Evolutionary conservation across 1,284 basidiomycete genomes (phyloP).

Genomic region (Cutaneotrichosporon cyanovorans): DNA sequence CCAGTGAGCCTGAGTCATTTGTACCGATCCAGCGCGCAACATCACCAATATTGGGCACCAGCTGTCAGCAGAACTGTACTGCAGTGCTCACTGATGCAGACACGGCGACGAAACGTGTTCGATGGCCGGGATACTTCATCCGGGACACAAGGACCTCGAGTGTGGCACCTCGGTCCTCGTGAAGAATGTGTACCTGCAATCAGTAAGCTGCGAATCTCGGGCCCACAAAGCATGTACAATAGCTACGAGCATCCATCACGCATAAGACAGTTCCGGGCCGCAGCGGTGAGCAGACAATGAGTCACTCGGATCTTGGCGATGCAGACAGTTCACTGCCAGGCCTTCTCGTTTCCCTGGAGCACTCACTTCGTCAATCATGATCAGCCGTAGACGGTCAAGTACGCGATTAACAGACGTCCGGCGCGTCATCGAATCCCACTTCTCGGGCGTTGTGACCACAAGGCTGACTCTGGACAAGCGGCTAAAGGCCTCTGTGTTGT

Average conservation of each 20-base stretch:
- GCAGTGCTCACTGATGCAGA: conserved; percentile 66
- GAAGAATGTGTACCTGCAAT: conserved; percentile 77
- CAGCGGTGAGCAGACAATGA: no score
- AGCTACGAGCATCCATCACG: no score
- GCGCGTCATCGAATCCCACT: conserved; percentile 86
- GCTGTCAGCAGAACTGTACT: background rate
- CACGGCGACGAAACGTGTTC: conserved; percentile 74
- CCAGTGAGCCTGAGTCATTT: background rate
- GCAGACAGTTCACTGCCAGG: no score
- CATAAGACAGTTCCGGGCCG: no score
- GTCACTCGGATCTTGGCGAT: no score
- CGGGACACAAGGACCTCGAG: conserved; percentile 87
- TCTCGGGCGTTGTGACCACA: conserved; percentile 87
- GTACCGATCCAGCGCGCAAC: conserved; percentile 74
- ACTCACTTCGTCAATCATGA: conserved; percentile 85
- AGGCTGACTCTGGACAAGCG: conserved; percentile 60
- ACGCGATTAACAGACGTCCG: conserved; percentile 46
- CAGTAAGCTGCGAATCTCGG: background rate
- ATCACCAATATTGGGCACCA: conserved; percentile 75
- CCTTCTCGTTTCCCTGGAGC: no score
- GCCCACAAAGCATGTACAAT: no score
- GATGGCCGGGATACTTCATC: conserved; percentile 59
- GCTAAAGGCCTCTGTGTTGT: conserved; percentile 55
- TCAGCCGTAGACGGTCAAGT: conserved; percentile 47
- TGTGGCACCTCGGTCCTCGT: conserved; percentile 79